Conservation (phyloP, 495 filamentous ascomycete species). For the Penicillium coprophilum region DNA sequence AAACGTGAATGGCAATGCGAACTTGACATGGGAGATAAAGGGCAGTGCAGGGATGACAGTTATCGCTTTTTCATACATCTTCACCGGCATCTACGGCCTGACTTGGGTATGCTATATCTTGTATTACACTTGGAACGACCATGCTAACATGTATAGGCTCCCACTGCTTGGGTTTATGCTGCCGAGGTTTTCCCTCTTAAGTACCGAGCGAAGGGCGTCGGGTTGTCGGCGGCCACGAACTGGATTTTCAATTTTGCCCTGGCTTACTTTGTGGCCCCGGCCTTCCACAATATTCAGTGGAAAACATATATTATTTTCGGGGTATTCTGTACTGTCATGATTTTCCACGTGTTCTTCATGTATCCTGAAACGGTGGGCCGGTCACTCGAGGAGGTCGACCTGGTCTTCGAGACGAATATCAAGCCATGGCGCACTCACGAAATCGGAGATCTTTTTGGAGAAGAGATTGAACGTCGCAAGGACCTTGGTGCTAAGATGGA, state of each 20-base stretch:
- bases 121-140: background rate
- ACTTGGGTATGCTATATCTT: constrained; percentile 48
- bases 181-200: constrained; percentile 75
- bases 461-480: constrained; percentile 29
- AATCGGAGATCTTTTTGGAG: constrained; percentile 28
- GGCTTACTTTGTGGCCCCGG: constrained; percentile 68
- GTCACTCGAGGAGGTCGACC: constrained; percentile 68
- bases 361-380: constrained; percentile 73
- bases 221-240: constrained; percentile 64
- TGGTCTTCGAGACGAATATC: constrained; percentile 34
- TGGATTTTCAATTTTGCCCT: constrained; percentile 79
- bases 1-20: constrained; percentile 63
- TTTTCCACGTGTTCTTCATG: constrained; percentile 62
- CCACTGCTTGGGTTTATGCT: constrained; percentile 72
- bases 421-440: constrained; percentile 32
- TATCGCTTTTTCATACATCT: constrained; percentile 76
- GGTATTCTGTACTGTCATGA: constrained; percentile 62
- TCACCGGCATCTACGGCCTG: constrained; percentile 72
- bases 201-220: constrained; percentile 71
- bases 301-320: constrained; percentile 76
- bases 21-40: constrained; percentile 62
- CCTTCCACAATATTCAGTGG: constrained; percentile 70
- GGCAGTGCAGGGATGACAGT: constrained; percentile 66
- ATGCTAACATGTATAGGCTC: constrained; percentile 45
- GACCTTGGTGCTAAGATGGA: constrained; percentile 6